A percentile compares a stretch with the other conserved stretches of the same genome.
Evolutionary conservation across 2,329 filamentous ascomycete species (phyloP).

Genomic region (Botrytis aclada): DNA sequence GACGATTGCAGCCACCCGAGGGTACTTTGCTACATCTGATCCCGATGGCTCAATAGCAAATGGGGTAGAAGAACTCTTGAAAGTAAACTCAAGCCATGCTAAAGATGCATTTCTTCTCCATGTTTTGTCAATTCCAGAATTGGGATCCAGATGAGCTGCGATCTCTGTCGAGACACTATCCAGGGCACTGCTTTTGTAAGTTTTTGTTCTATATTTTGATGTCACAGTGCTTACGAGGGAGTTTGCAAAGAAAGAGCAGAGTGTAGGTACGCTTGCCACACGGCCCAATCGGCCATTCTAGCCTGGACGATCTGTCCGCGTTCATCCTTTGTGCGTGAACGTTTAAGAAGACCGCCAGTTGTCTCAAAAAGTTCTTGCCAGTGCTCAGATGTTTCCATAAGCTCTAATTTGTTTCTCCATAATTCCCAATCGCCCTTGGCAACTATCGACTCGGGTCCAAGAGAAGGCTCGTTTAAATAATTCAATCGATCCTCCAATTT

Average conservation of each 20-base stretch:
- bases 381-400: conserved; percentile 28
- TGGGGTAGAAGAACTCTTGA: conserved; percentile 21
- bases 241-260: conserved; percentile 30
- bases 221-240: conserved; percentile 29
- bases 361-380: conserved; percentile 35
- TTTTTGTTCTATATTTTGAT: background rate
- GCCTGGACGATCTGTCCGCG: conserved; percentile 32
- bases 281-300: conserved; percentile 36
- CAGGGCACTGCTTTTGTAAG: conserved; percentile 6
- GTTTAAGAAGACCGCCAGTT: conserved; percentile 30
- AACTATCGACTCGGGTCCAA: conserved; percentile 36
- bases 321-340: conserved; percentile 34
- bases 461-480: conserved; percentile 32
- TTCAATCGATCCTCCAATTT: conserved; percentile 32
- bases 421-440: conserved; percentile 39
- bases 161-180: conserved; percentile 30
- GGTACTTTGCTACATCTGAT: conserved; percentile 8
- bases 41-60: conserved; percentile 15
- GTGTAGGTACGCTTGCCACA: conserved; percentile 36
- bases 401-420: conserved; percentile 34
- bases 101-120: conserved; percentile 39
- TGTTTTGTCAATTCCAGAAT: conserved; percentile 36
- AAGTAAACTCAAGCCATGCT: conserved; percentile 31
- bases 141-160: conserved; percentile 34
- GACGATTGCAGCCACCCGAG: conserved; percentile 25